Evolutionary conservation across 2,329 filamentous ascomycete species (phyloP).

Genomic region (Grosmannia huntii): DNA sequence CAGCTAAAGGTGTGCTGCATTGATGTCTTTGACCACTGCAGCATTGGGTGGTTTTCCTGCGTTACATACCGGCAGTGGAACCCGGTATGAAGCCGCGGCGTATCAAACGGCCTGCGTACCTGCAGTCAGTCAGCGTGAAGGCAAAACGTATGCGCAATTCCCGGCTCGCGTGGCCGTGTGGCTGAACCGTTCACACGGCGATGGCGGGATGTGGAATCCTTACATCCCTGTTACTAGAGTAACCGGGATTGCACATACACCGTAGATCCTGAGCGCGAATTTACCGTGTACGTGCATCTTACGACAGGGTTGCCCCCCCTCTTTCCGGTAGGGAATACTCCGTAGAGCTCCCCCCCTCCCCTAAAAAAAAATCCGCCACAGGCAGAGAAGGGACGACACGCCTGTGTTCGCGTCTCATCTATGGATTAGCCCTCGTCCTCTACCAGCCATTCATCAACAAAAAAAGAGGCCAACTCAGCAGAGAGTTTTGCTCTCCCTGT

Average conservation of each 20-base stretch:
- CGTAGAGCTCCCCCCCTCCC: background rate
- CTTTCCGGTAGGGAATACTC: background rate
- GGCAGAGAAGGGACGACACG: conserved; percentile 7
- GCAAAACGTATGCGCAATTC: background rate
- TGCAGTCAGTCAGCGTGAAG: background rate
- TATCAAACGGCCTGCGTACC: background rate
- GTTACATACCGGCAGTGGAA: background rate
- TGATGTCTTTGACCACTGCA: background rate
- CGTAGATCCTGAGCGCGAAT: background rate
- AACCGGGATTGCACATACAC: background rate
- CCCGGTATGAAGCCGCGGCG: background rate
- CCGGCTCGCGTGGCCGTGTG: background rate
- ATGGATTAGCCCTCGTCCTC: background rate
- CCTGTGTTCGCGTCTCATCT: conserved; percentile 7
- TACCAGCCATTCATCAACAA: conserved; percentile 2
- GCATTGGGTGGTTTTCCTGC: background rate
- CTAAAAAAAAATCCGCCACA: background rate
- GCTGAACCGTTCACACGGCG: background rate
- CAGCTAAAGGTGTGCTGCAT: too few species aligned
- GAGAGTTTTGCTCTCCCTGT: background rate
- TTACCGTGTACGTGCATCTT: background rate
- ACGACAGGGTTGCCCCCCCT: background rate
- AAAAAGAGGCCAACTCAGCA: background rate
- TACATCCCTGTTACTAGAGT: background rate
- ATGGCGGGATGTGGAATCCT: background rate